Percentiles rank a stretch among this genome's conserved stretches.
These are phyloP conservation scores for Termitomyces sp. DNA, from an alignment of 768 basidiomycete species.

Conservation along the genomic window DNA sequence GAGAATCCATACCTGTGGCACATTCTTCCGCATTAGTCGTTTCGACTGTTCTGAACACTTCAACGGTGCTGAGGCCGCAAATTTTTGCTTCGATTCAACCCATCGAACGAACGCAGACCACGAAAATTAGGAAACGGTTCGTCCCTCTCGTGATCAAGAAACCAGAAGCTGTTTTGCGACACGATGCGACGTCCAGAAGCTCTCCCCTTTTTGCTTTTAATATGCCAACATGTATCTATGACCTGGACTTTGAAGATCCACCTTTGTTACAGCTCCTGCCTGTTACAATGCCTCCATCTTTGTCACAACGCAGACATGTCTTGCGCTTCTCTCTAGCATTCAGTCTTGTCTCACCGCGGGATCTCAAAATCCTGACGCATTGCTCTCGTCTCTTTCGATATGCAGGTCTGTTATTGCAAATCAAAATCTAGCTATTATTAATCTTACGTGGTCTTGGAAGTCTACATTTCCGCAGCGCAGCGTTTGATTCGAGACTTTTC, in stretches of 20 bases:
- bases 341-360: slow-evolving; percentile 36
- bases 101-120: neutral
- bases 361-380: slow-evolving; percentile 39
- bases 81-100: neutral
- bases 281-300: slow-evolving; percentile 52
- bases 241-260: slow-evolving; percentile 30
- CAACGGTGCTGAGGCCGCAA: neutral
- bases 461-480: slow-evolving; percentile 54
- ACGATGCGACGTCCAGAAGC: neutral
- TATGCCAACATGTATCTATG: neutral
- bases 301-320: slow-evolving; percentile 54
- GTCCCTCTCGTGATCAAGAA: slow-evolving; percentile 22
- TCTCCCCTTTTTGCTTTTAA: neutral
- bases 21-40: neutral
- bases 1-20: neutral
- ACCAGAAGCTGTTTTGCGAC: neutral
- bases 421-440: neutral
- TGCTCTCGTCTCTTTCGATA: slow-evolving; percentile 62
- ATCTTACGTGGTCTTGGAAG: slow-evolving; percentile 27
- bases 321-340: slow-evolving; percentile 48
- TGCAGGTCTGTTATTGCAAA: slow-evolving; percentile 39
- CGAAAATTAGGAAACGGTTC: slow-evolving; percentile 19
- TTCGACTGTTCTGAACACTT: neutral
- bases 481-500: slow-evolving; percentile 41
- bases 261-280: slow-evolving; percentile 23